Base-by-base conservation (phyloP, 208 protist species). In the Trypanosoma vivax region DNA sequence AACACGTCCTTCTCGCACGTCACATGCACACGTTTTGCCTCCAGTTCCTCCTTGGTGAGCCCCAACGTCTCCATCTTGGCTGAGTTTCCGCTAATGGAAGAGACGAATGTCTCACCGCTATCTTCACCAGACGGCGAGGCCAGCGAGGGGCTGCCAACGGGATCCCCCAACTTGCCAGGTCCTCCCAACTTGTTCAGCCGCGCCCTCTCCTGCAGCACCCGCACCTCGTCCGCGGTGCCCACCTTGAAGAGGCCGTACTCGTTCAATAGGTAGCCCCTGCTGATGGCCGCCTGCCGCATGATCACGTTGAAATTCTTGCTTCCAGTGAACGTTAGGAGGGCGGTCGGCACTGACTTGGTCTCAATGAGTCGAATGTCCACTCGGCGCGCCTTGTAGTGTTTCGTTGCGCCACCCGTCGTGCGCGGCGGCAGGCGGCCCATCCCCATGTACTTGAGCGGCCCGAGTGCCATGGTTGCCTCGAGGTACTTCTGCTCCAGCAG, bases 221-320 rank as follows among this genome's bases (percentile, higher is more conserved):
- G 71, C 3, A 83, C 84, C 60, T 92, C 84, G 52, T 88, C 84
- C 7, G 80, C 75, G 24, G 77, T 92, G 28, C 84, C 84, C n/a
- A 92, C 53, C 42, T 77, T 75, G 56, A 90, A 92, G 35, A 92
- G 74, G 1, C 85, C 85, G 51, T 94, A 92, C 71, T 96, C 87
- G 65, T 91, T 93, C 52, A 96, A 66, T 23, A 89, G 50, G 59
- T 91, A 94, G 1, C 90, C 90, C 34, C 86, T 88, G 58, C 61
- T 76, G 62, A 93, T 86, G n/a, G 90, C 90, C 10, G 78, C 79
- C 62, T 90, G 79, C 0, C 90, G 85, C 88, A 96, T 95, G 39
- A 83, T 87, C 11, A 92, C 83, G 69, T 96, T 96, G 73, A 96
- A 96, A 70, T 92, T 88, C 46, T 93, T 90, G 60, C 83, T 92